Evolutionary conservation across 495 filamentous ascomycete species (phyloP), one percentile per base, ranked within the genome.

Genomic region (Aspergillus heteromorphus): DNA sequence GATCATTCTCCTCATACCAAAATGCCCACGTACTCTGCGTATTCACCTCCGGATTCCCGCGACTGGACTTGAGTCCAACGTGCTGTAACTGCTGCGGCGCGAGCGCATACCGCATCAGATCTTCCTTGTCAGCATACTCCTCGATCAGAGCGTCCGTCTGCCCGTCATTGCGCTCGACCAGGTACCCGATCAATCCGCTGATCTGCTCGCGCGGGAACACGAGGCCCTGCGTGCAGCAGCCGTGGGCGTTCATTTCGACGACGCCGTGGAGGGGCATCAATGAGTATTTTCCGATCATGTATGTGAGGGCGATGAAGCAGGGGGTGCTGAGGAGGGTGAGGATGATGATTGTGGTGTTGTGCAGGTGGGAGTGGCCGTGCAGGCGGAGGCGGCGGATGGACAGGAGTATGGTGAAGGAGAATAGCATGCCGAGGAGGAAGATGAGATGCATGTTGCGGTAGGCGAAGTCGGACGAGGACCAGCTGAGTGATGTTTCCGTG

Each of bases 211-310:
- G 60, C 18, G 75, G 71, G 29, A 74, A 79, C 4, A 78, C 57
- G 30, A 78, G 48, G 3, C 70, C 77, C 51, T 78, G 75, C 16
- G 69, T 71, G 50, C 77, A 79, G 48, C 75, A 79, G 4, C 73
- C 75, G 18, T 59, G 62, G 20, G 60, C 57, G 40, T 73, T 71
- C 63, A 74, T 68, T 43, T 68, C 59, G 2, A 77, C 64, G 9
- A 75, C 71, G 2, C 64, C 68, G 1, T 60, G 59, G n/a, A 73
- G 57, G 4, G 73, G 69, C 41, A 73, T 58, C 30, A 78, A 60
- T 13, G 61, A 66, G 18, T 72, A 73, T 57, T 78, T 79, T 18
- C 75, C 75, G 4, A 73, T 67, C 63, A 75, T 76, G 54, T 68
- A 78, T 31, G 67, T 58, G 1, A 79, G 57, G 34, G 58, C 73